Base-by-base conservation (phyloP, 78 protist species). In the Dictyostelium purpureum region DNA sequence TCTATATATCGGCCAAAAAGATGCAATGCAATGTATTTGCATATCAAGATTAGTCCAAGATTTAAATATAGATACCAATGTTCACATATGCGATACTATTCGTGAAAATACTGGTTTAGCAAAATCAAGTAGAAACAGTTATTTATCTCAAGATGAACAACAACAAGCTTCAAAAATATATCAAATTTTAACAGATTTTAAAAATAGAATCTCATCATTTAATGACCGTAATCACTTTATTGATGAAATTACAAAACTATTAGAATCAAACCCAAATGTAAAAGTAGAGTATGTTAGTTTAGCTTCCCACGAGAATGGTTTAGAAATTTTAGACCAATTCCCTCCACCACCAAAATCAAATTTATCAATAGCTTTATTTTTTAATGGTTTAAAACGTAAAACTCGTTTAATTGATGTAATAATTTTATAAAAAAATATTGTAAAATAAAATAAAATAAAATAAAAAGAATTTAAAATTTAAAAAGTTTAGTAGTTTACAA, bases 61-160 rank as follows among this genome's bases (percentile, higher is more conserved):
- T 56, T 66, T 96, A 42, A 38, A 96, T 63, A 28, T 95, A 24
- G 35, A 67, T 18, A 43, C 80, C 2, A 61, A 56, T 24, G 88
- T 96, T 1, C 85, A 45, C 28, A 63, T 94, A 18, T 56, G 56
- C 18, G 91, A 94, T 16, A 91, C 95, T 0, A 67, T 92, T 35
- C 66, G 98, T 19, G 98, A 96, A 65, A 11, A 37, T 0, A 95
- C 67, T 35, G 98, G 98, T 11, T 79, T 96, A 6, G 97, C 97
- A 16, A 77, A 90, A 94, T 49, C 79, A n/a, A 73, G 87, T 1
- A 28, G 95, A 28, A 88, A 92, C 43, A 49, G 78, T 12, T 88
- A 93, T 80, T 70, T 96, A 7, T 43, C 94, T 4, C 31, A 6
- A 38, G 76, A 85, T 2, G 91, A 95, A 73, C 51, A 89, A 16